Evolutionary conservation across 1,284 basidiomycete genomes (phyloP).

Genomic region (Apiotrichum siamense): DNA sequence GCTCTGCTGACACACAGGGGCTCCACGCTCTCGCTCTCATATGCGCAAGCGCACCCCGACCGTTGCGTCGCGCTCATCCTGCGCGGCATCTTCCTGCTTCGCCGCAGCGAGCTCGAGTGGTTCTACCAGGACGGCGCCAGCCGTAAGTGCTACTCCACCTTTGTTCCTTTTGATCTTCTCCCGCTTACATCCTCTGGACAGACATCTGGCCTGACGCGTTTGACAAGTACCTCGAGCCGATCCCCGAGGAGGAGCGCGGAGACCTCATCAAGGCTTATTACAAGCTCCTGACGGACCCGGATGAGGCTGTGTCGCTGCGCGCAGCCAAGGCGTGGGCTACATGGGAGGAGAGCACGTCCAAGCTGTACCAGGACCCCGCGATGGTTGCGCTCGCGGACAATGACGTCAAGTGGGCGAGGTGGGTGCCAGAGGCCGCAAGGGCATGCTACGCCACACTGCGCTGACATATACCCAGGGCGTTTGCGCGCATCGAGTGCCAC

Average conservation of each 20-base stretch:
- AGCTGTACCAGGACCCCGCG: conserved; percentile 62
- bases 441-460: neutral
- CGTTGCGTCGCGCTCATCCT: conserved; percentile 72
- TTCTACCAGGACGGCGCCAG: conserved; percentile 68
- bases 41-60: conserved; percentile 78
- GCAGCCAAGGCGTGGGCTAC: conserved; percentile 71
- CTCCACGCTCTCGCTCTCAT: conserved; percentile 80
- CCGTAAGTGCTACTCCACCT: conserved; percentile 40
- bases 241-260: conserved; percentile 68
- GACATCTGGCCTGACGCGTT: conserved; percentile 79
- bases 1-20: conserved; percentile 54
- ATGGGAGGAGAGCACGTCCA: conserved; percentile 86
- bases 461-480: conserved; percentile 55
- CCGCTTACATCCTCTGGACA: neutral
- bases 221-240: conserved; percentile 72
- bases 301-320: conserved; percentile 52
- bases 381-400: conserved; percentile 65
- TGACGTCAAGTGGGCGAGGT: conserved; percentile 67
- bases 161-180: neutral
- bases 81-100: conserved; percentile 84
- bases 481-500: conserved; percentile 86
- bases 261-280: conserved; percentile 75
- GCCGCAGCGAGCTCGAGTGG: conserved; percentile 78
- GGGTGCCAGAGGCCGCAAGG: conserved; percentile 26
- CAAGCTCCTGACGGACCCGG: conserved; percentile 68